These are phyloP conservation scores for Phyllostachys edulis DNA, from an alignment of 176 grass and related monocot species.

Conservation along the genomic window DNA sequence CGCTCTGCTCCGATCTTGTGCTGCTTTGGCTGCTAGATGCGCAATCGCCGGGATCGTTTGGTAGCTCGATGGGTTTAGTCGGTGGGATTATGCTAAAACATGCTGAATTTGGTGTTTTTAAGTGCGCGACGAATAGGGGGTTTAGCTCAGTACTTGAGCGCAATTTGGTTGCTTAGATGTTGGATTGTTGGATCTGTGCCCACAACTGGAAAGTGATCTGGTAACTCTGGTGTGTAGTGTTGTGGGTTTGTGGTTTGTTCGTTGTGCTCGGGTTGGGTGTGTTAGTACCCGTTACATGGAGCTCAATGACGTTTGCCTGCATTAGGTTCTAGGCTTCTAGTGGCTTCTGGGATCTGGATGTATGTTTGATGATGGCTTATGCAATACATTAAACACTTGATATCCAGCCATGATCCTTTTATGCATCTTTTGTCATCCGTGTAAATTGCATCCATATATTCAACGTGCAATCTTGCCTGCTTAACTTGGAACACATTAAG, in stretches of 20 bases:
- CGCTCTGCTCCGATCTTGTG: not conserved
- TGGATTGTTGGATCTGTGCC: not conserved
- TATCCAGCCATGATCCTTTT: not conserved
- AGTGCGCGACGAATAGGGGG: not conserved
- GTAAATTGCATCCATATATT: conserved; percentile 15
- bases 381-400: not conserved
- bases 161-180: not conserved
- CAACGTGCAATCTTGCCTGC: not conserved
- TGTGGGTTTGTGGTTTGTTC: not conserved
- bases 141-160: not conserved
- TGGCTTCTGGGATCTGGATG: not conserved
- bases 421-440: not conserved
- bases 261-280: not conserved
- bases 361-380: not conserved
- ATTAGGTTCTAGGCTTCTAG: not conserved
- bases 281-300: not conserved
- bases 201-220: not conserved
- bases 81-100: not conserved
- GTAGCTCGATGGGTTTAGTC: not conserved
- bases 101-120: not conserved
- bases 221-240: not conserved
- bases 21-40: not conserved
- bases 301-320: not conserved
- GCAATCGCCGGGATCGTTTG: not conserved
- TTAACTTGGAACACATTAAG: not conserved